These are phyloP conservation scores for Zoysia matrella DNA, from an alignment of 202 grass and related monocot species.

Conservation along the genomic window DNA sequence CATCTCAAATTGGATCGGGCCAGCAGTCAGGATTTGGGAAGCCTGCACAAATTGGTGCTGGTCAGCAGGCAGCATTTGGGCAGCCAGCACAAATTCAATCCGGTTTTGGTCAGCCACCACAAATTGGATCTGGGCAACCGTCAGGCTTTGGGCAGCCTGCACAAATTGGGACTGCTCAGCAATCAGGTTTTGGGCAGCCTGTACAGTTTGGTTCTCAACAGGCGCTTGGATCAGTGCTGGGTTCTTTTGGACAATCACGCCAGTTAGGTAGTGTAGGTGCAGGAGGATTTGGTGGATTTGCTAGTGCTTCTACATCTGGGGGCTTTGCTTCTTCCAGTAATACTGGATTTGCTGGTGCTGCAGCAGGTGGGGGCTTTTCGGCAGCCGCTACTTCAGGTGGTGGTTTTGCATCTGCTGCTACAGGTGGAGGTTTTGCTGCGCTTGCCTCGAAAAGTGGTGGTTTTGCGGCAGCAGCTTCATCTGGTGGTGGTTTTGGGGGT, in stretches of 20 bases:
- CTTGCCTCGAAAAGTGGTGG: slow-evolving; percentile 68
- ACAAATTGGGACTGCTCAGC: slow-evolving; percentile 63
- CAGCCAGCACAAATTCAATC: slow-evolving; percentile 73
- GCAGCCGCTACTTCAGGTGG: slow-evolving; percentile 51
- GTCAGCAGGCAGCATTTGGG: slow-evolving; percentile 71
- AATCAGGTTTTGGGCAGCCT: slow-evolving; percentile 65
- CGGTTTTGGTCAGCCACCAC: slow-evolving; percentile 76
- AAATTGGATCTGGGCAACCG: slow-evolving; percentile 50
- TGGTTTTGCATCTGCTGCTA: slow-evolving; percentile 58
- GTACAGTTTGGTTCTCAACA: slow-evolving; percentile 86
- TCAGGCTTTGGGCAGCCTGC: slow-evolving; percentile 82
- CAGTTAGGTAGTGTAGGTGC: slow-evolving; percentile 70
- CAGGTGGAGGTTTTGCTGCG: slow-evolving; percentile 57
- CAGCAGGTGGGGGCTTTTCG: slow-evolving; percentile 73
- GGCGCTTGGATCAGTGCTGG: slow-evolving; percentile 80
- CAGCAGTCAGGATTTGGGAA: slow-evolving; percentile 67
- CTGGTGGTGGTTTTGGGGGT: slow-evolving; percentile 62
- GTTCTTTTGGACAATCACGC: slow-evolving; percentile 92
- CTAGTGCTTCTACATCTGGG: slow-evolving; percentile 59
- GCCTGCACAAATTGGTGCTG: slow-evolving; percentile 65
- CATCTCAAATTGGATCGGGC: slow-evolving; percentile 60
- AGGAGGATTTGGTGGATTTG: slow-evolving; percentile 67
- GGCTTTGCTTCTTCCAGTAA: slow-evolving; percentile 64
- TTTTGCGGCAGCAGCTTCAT: slow-evolving; percentile 51
- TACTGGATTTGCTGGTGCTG: not conserved